A percentile compares a stretch with the other conserved stretches of the same genome.
Conservation (phyloP, 345 rosid species). For the Corchorus olitorius region DNA sequence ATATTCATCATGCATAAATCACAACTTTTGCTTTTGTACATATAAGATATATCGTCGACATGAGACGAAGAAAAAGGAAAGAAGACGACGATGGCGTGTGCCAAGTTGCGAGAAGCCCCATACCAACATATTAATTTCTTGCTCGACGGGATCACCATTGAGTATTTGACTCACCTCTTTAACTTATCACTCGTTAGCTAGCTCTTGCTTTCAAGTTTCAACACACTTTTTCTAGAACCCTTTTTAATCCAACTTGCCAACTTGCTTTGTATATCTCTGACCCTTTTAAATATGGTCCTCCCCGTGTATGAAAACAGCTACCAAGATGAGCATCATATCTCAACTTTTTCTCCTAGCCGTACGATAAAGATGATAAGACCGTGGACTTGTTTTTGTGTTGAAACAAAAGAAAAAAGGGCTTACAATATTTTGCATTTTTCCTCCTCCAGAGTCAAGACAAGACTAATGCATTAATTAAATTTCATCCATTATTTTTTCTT, state of each 20-base stretch:
- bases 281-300: not conserved
- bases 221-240: not conserved
- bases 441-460: too few relatives aligned
- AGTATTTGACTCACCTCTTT: not conserved
- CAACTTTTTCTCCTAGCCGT: not conserved
- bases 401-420: not conserved
- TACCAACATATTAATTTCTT: too few relatives aligned
- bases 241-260: constrained; percentile 5
- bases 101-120: too few relatives aligned
- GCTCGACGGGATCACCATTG: too few relatives aligned
- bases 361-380: not conserved
- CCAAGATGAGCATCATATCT: not conserved
- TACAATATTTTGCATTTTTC: not conserved
- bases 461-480: too few relatives aligned
- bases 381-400: not conserved
- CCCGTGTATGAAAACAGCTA: not conserved
- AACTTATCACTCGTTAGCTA: not conserved
- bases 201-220: too few relatives aligned
- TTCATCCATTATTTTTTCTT: not conserved
- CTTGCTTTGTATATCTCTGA: not conserved
- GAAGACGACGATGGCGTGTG: too few relatives aligned
- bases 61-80: not conserved
- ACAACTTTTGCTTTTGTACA: not conserved
- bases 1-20: not conserved
- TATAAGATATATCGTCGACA: not conserved